Base-by-base conservation (phyloP, 129 eudicot genomes). In the Arctium lappa region DNA sequence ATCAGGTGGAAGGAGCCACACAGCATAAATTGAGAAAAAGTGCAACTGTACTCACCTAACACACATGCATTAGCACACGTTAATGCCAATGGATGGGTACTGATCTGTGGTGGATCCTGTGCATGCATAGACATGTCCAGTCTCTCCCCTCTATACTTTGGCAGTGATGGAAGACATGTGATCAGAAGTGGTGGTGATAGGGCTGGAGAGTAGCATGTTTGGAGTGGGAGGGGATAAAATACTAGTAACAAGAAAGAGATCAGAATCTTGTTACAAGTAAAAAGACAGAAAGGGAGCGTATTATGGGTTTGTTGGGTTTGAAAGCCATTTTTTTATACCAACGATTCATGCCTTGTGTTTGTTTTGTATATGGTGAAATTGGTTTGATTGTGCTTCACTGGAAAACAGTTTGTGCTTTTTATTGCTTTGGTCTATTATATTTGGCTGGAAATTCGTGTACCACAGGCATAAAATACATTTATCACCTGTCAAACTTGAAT, bases 401-500 rank as follows among this genome's bases (percentile, higher is more conserved):
- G 46, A 50, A 71, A 80, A 80, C 27, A 42, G 0, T 34, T 56
- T 48, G 80, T 33, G 36, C 1, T 72, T 72, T 50, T 53, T 53
- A 50, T 12, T 63, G 74, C 13, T 33, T 81, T 38, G 5, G 33
- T 74, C 40, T 32, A 66, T 34, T 66, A 42, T 37, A 5, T 32
- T 44, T 22, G 72, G 39, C 36, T 74, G 69, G 46, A 60, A 72
- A 38, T 29, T 53, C 42, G 38, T 70, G 38, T 69, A 83, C 39
- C 36, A 15, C 80, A 62, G 11, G 80, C 69, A 9, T 82, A 75
- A 42, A 60, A 11, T 75, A 74, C 29, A 74, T 33, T 34, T 65
- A 32, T 82, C 39, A 78, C 34, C n/a, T 84, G 30, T 71, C 36
- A 69, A 50, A 50, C 77, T 69, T 83, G 78, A 83, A 46, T 83